These are phyloP conservation scores for Jamesozyma lodderae DNA, from an alignment of 805 yeast species.

Conservation along the genomic window DNA sequence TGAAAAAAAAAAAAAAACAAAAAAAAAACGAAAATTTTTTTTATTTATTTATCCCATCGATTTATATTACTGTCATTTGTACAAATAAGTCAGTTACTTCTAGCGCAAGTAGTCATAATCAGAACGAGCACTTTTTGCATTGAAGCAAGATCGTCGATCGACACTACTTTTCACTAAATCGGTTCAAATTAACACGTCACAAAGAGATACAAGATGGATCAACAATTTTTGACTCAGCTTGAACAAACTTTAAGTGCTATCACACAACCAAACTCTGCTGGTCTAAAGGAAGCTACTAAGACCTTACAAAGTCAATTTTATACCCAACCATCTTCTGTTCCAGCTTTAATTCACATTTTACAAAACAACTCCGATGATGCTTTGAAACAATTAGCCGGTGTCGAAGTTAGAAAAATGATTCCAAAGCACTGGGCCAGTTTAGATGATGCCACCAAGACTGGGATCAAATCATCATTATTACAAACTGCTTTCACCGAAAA, in stretches of 20 bases:
- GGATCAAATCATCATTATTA: constrained; percentile 61
- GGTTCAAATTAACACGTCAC: too few species aligned
- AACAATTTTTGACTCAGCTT: constrained; percentile 56
- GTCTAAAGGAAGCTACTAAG: constrained; percentile 74
- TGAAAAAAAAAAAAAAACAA: not conserved
- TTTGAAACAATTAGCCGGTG: constrained; percentile 87
- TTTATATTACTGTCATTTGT: not conserved
- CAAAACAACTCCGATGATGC: constrained; percentile 62
- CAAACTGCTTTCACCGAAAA: constrained; percentile 58
- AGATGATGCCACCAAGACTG: constrained; percentile 41
- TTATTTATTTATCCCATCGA: not conserved
- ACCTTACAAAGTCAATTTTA: constrained; percentile 68
- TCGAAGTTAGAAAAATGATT: constrained; percentile 84
- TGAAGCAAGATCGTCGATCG: not conserved
- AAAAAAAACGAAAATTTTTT: not conserved
- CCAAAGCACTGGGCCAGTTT: constrained; percentile 52
- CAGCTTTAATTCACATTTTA: constrained; percentile 74
- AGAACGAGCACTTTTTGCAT: not conserved
- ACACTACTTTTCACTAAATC: not conserved
- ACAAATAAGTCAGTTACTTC: not conserved
- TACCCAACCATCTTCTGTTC: constrained; percentile 59
- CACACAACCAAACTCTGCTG: constrained; percentile 70
- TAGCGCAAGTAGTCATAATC: not conserved
- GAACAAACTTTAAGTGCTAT: constrained; percentile 74
- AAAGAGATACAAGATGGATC: constrained; percentile 64